A percentile compares a stretch with the other conserved stretches of the same genome.
Conservation (phyloP, 805 yeast genomes). For the Wickerhamomyces subpelliculosus region DNA sequence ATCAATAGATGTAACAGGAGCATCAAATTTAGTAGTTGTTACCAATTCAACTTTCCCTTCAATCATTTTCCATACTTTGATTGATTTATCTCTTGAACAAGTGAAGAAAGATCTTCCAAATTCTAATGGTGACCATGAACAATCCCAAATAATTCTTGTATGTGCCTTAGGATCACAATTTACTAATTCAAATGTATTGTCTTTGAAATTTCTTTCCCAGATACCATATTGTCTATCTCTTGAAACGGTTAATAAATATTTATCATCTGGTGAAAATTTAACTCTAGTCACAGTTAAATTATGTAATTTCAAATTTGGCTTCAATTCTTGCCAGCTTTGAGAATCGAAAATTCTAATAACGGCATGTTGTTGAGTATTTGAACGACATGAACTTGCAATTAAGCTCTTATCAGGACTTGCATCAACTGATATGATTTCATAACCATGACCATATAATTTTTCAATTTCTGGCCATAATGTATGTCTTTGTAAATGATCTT, state of each 20-base stretch:
- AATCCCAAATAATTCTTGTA: slow-evolving; percentile 90
- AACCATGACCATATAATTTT: slow-evolving; percentile 95
- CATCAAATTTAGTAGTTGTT: slow-evolving; percentile 36
- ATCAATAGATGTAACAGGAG: slow-evolving; percentile 66
- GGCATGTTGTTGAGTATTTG: slow-evolving; percentile 80
- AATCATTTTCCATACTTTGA: slow-evolving; percentile 61
- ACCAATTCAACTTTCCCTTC: slow-evolving; percentile 27
- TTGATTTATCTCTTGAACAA: slow-evolving; percentile 76
- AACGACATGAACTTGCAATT: slow-evolving; percentile 87
- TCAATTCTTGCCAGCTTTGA: slow-evolving; percentile 52
- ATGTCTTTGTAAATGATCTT: slow-evolving; percentile 85
- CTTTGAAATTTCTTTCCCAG: slow-evolving; percentile 46
- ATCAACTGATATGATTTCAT: slow-evolving; percentile 79
- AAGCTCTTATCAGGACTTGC: slow-evolving; percentile 53
- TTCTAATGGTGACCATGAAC: slow-evolving; percentile 69
- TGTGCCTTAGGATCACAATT: slow-evolving; percentile 66
- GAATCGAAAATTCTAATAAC: slow-evolving; percentile 72
- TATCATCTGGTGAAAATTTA: slow-evolving; percentile 64
- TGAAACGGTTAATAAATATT: slow-evolving; percentile 66
- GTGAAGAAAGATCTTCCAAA: slow-evolving; percentile 58
- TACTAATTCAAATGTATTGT: slow-evolving; percentile 32
- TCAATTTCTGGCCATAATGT: slow-evolving; percentile 95
- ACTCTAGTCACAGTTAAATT: slow-evolving; percentile 79
- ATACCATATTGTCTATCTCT: slow-evolving; percentile 84
- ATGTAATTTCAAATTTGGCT: slow-evolving; percentile 58